A percentile compares a stretch with the other conserved stretches of the same genome.
These are phyloP conservation scores for Areca catechu DNA, from an alignment of 176 grass and related monocot genomes.

Conservation along the genomic window DNA sequence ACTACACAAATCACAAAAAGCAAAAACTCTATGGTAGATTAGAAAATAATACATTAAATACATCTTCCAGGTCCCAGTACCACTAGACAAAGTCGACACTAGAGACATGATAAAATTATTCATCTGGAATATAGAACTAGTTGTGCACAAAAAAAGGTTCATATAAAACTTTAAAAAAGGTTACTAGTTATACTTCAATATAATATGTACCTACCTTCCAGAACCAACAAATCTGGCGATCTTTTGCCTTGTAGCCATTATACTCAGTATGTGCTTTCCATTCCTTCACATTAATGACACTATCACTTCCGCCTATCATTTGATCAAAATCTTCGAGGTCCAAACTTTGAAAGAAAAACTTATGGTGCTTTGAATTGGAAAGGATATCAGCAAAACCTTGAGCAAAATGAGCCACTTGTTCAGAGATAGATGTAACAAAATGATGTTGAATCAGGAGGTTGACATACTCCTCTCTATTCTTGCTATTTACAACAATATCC, in stretches of 20 bases:
- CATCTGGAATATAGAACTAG: too few species aligned
- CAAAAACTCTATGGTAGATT: too few species aligned
- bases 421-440: constrained; percentile 72
- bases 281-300: constrained; percentile 60
- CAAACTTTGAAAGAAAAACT: constrained; percentile 72
- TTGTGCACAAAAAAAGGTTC: too few species aligned
- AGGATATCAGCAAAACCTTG: constrained; percentile 86
- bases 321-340: constrained; percentile 83
- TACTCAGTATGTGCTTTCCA: constrained; percentile 96
- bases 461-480: constrained; percentile 64
- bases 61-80: too few species aligned
- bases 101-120: too few species aligned
- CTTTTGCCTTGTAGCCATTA: constrained; percentile 85
- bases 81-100: too few species aligned
- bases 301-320: constrained; percentile 66
- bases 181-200: neutral
- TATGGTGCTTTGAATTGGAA: constrained; percentile 33
- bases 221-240: constrained; percentile 70
- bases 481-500: constrained; percentile 76
- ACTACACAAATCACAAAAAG: too few species aligned
- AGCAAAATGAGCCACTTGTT: constrained; percentile 56
- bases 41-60: too few species aligned
- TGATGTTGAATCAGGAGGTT: constrained; percentile 80
- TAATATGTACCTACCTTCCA: constrained; percentile 63
- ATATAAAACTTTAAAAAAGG: too few species aligned